Conservation (phyloP, 1,284 basidiomycete genomes). For the Meira miltonrushii region DNA sequence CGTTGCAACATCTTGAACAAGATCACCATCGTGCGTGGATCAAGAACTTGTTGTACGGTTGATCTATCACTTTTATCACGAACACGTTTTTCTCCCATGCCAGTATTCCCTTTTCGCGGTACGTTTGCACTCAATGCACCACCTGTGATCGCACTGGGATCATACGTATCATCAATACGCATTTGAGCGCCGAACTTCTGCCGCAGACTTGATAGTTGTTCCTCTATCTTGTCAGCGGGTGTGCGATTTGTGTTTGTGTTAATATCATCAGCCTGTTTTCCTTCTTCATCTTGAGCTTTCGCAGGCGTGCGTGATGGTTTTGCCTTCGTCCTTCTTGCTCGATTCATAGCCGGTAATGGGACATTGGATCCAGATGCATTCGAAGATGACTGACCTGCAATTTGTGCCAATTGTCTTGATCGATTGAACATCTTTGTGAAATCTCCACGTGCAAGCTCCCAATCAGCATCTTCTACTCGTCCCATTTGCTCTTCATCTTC, state of each 20-base stretch:
- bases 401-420: slow-evolving; percentile 39
- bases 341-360: slow-evolving; percentile 34
- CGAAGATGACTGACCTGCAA: slow-evolving; percentile 10
- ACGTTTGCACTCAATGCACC: slow-evolving; percentile 41
- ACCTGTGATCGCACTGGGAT: slow-evolving; percentile 42
- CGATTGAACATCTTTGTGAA: slow-evolving; percentile 52
- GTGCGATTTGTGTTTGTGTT: slow-evolving; percentile 1
- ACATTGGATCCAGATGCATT: not conserved
- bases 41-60: slow-evolving; percentile 49
- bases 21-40: slow-evolving; percentile 48
- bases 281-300: not conserved
- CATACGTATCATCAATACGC: slow-evolving; percentile 37
- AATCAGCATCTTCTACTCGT: slow-evolving; percentile 48
- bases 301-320: slow-evolving; percentile 7
- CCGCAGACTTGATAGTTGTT: slow-evolving; percentile 36
- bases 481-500: slow-evolving; percentile 24
- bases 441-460: slow-evolving; percentile 47
- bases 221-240: slow-evolving; percentile 26
- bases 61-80: slow-evolving; percentile 51
- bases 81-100: slow-evolving; percentile 29
- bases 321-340: slow-evolving; percentile 13
- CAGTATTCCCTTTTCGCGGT: slow-evolving; percentile 41
- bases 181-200: slow-evolving; percentile 31
- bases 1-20: slow-evolving; percentile 50
- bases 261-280: not conserved